These are phyloP conservation scores for Monosporascus sp. DNA, from an alignment of 2,329 filamentous ascomycete genomes.

Conservation along the genomic window DNA sequence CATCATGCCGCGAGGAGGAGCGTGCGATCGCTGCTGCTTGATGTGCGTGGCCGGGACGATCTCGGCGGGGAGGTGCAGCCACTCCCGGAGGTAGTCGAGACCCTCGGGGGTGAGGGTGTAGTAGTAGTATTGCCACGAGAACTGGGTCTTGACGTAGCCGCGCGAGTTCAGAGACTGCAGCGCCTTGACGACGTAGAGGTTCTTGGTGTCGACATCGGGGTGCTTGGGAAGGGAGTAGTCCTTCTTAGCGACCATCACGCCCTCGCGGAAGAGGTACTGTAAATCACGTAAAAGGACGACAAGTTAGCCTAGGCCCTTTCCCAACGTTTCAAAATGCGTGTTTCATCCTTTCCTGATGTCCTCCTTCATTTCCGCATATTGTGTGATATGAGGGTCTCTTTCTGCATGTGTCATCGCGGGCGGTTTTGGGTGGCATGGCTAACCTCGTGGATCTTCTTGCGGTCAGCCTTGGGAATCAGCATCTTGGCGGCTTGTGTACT, in stretches of 20 bases:
- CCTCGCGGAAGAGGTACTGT: conserved; percentile 92
- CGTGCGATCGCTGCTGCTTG: conserved; percentile 99
- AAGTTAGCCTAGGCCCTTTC: conserved; percentile 18
- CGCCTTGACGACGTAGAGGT: conserved; percentile 99
- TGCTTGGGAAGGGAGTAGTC: conserved; percentile 98
- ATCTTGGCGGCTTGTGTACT: conserved; percentile 56
- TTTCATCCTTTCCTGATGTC: too few relatives aligned
- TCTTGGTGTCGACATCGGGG: conserved; percentile 98
- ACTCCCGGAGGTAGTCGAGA: conserved; percentile 99
- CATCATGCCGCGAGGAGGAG: conserved; percentile 97
- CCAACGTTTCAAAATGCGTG: too few relatives aligned
- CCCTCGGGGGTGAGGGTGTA: conserved; percentile 99
- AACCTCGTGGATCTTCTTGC: conserved; percentile 98
- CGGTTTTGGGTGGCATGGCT: conserved; percentile 8
- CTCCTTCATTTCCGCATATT: conserved; percentile 2
- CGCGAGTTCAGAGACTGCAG: conserved; percentile 97
- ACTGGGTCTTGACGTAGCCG: conserved; percentile 99
- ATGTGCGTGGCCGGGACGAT: conserved; percentile 99
- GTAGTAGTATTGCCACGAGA: conserved; percentile 99
- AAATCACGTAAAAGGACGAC: conserved; percentile 24
- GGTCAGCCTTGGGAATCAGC: conserved; percentile 99
- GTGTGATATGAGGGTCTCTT: background rate
- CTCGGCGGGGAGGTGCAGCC: conserved; percentile 99
- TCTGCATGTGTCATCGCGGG: background rate
- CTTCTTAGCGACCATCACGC: conserved; percentile 96